Conservation (phyloP, 371 early-diverging fungal genomes). For the Scutellospora calospora region DNA sequence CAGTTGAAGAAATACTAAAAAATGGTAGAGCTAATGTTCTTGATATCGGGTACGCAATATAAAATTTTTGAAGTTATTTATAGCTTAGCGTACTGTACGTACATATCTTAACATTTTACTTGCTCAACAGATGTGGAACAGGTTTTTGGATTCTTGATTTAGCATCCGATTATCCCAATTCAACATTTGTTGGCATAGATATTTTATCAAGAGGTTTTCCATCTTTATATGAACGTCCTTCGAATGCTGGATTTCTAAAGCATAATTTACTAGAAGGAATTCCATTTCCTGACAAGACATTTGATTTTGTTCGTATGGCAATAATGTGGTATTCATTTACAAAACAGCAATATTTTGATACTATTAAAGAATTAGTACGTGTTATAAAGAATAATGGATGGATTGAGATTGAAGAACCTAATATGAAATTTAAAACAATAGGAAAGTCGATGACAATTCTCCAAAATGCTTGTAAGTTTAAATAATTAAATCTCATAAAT, state of each 20-base stretch:
- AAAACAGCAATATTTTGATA: not conserved
- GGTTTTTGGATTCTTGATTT: not conserved
- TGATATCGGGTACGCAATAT: not conserved
- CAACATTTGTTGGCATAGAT: constrained; percentile 13
- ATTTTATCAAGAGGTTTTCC: not conserved
- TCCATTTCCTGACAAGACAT: constrained; percentile 4
- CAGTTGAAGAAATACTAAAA: constrained; percentile 32
- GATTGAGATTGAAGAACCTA: not conserved
- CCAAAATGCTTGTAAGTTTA: no score
- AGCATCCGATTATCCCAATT: not conserved
- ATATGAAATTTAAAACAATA: no score
- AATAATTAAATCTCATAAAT: no score
- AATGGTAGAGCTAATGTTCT: constrained; percentile 24
- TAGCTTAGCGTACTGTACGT: no score
- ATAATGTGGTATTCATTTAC: not conserved
- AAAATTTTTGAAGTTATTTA: no score
- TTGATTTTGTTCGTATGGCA: not conserved
- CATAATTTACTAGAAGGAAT: not conserved
- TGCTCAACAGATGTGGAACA: not conserved
- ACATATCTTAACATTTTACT: no score
- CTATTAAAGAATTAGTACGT: not conserved
- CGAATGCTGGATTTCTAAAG: not conserved
- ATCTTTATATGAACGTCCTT: not conserved
- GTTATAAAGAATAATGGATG: constrained; percentile 21
- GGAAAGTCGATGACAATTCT: no score